phyloP scores from a whole-genome alignment of 1,284 basidiomycete genomes.

The Puccinia triticina region DNA sequence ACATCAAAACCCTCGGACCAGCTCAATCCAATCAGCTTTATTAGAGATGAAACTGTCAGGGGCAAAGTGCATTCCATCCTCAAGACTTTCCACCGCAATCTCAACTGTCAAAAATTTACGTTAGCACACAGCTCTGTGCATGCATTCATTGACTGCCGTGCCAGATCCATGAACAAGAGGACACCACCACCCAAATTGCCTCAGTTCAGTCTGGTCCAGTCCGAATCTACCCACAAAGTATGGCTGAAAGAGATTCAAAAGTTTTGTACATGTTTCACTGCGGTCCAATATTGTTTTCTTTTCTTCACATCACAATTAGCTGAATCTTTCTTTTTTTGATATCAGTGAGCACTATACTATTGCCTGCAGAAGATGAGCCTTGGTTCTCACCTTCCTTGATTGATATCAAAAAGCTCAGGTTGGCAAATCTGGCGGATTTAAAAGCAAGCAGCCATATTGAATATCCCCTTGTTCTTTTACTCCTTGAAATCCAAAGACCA shows the following conservation, averaged over 20 bases:
- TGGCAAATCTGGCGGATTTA: background rate
- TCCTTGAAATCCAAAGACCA: background rate
- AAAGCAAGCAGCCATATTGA: slow-evolving; percentile 2
- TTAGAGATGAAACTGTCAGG: slow-evolving; percentile 8
- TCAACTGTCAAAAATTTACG: slow-evolving; percentile 16
- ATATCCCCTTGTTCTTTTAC: background rate
- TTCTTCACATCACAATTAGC: background rate
- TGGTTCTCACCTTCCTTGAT: slow-evolving; percentile 5
- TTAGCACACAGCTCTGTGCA: background rate
- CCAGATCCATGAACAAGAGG: slow-evolving; percentile 10
- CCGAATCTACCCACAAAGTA: slow-evolving; percentile 1
- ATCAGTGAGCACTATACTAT: slow-evolving; percentile 7
- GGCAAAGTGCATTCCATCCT: background rate
- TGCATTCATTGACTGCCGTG: slow-evolving; percentile 10
- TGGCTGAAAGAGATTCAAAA: slow-evolving; percentile 18
- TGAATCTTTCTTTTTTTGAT: background rate
- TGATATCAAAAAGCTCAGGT: background rate
- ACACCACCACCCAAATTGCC: background rate
- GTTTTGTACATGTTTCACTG: background rate
- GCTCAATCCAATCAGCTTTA: background rate
- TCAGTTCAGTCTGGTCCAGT: slow-evolving; percentile 3
- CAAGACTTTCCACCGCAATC: slow-evolving; percentile 16
- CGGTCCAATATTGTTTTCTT: background rate
- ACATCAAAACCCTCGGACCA: background rate
- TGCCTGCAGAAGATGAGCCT: background rate